Conservation (phyloP, 176 grass and related monocot species). For the Triticum turgidum region DNA sequence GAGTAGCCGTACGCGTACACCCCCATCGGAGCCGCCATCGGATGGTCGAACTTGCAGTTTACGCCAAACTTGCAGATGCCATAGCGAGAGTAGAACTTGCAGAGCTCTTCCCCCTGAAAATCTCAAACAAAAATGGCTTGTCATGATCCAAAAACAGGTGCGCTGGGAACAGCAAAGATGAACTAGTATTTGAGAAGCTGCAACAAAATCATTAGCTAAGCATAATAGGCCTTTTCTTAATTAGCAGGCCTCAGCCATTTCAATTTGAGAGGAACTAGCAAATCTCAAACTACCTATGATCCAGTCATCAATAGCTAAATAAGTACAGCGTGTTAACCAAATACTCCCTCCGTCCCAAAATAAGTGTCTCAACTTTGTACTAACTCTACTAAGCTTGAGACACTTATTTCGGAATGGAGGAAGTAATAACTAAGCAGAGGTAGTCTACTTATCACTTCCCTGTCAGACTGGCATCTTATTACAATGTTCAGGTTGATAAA, state of each 20-base stretch:
- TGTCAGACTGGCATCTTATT: neutral
- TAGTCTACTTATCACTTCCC: neutral
- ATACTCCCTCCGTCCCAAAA: too few species aligned
- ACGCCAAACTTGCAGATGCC: constrained; percentile 97
- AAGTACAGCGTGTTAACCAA: neutral
- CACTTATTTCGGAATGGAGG: too few species aligned
- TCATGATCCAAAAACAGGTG: neutral
- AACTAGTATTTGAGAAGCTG: neutral
- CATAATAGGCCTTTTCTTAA: neutral
- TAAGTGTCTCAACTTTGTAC: too few species aligned
- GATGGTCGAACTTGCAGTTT: constrained; percentile 99
- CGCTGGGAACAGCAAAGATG: neutral
- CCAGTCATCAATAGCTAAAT: neutral
- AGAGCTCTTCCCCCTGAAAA: constrained; percentile 82
- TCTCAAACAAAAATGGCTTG: neutral
- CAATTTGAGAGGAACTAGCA: neutral
- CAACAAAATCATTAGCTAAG: neutral
- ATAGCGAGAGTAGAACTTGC: constrained; percentile 97
- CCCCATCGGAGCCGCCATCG: constrained; percentile 79
- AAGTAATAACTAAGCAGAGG: neutral
- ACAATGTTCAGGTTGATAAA: neutral
- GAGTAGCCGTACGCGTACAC: constrained; percentile 69
- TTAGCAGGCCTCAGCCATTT: too few species aligned
- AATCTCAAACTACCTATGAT: neutral
- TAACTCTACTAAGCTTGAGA: too few species aligned